A percentile compares a stretch with the other conserved stretches of the same genome.
Conservation (phyloP, 257 asterid genomes). For the Striga asiatica region DNA sequence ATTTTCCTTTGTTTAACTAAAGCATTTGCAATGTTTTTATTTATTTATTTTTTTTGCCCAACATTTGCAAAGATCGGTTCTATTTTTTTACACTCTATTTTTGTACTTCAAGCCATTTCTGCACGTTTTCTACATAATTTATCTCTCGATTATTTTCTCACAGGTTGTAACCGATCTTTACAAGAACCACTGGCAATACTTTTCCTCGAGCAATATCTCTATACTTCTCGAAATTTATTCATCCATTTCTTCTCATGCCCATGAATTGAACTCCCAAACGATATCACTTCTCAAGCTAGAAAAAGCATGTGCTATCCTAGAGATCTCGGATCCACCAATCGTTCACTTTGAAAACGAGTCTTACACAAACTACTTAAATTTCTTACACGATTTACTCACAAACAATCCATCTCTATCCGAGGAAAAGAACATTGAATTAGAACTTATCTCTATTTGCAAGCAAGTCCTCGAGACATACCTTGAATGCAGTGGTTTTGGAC, state of each 20-base stretch:
- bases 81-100: no score
- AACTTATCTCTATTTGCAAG: constrained; percentile 68
- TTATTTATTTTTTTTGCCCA: not conserved
- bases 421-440: constrained; percentile 50
- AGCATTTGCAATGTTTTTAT: no score
- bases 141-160: constrained; percentile 6
- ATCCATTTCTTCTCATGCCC: constrained; percentile 60
- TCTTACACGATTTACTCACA: constrained; percentile 51
- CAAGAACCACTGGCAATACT: constrained; percentile 48
- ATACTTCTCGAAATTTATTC: constrained; percentile 44
- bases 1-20: not conserved
- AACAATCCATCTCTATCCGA: constrained; percentile 32
- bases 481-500: constrained; percentile 52
- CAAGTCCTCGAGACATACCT: constrained; percentile 56
- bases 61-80: no score
- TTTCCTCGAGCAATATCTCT: constrained; percentile 29
- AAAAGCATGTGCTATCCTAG: constrained; percentile 54
- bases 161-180: constrained; percentile 84
- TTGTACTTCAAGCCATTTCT: no score
- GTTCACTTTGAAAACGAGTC: constrained; percentile 90
- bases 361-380: constrained; percentile 52
- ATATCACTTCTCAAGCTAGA: constrained; percentile 49
- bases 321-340: constrained; percentile 80
- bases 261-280: constrained; percentile 49
- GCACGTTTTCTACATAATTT: constrained; percentile 4